A percentile compares a stretch with the other conserved stretches of the same genome.
phyloP scores from a whole-genome alignment of 179 eudicot species.

The Amaranthus tricolor region DNA sequence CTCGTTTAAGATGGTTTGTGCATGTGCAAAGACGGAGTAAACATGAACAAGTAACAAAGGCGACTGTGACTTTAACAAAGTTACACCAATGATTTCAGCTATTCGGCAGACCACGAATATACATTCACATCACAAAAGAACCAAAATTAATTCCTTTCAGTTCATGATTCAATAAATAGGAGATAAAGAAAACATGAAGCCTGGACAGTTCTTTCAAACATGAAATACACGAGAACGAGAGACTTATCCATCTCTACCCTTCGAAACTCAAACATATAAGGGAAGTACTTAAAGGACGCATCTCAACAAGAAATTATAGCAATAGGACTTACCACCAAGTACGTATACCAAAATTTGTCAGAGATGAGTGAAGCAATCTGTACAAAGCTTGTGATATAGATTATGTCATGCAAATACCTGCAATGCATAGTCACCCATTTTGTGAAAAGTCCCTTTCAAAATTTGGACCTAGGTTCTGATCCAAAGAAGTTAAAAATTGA shows the following conservation, averaged over 20 bases:
- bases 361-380: slow-evolving; percentile 79
- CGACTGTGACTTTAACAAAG: too few species aligned
- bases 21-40: too few species aligned
- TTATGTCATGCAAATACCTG: slow-evolving; percentile 90
- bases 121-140: neutral
- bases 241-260: neutral
- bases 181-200: neutral
- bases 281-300: neutral
- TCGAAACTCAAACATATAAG: neutral
- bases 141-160: neutral
- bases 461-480: neutral
- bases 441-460: neutral
- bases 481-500: neutral
- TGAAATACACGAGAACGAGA: slow-evolving; percentile 4
- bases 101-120: neutral
- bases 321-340: slow-evolving; percentile 66
- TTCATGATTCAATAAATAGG: neutral
- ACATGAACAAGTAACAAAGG: too few species aligned
- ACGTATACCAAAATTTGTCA: slow-evolving; percentile 84
- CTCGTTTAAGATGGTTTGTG: too few species aligned
- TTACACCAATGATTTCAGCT: neutral
- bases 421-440: slow-evolving; percentile 19
- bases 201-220: neutral
- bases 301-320: neutral
- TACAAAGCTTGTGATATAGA: slow-evolving; percentile 77